These are phyloP conservation scores for Plasmodium fragile DNA, from an alignment of 169 alveolate genomes.

Conservation along the genomic window DNA sequence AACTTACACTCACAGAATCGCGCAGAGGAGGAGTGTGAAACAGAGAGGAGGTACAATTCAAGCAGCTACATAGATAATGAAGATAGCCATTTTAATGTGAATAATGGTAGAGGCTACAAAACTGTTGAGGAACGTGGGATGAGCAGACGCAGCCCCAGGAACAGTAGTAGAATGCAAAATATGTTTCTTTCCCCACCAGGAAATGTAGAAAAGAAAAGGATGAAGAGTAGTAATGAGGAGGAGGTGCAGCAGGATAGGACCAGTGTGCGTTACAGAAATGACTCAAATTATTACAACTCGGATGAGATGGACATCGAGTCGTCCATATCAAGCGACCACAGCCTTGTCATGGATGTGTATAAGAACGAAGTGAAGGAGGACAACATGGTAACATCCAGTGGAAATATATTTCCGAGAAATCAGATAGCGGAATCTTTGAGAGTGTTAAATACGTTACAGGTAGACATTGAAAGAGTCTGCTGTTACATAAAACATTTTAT, in stretches of 20 bases:
- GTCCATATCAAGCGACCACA: constrained; percentile 14
- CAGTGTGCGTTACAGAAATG: not conserved
- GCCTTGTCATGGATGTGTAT: not conserved
- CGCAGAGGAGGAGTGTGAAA: not conserved
- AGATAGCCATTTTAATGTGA: not conserved
- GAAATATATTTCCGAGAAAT: constrained; percentile 32
- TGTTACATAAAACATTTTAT: constrained; percentile 73
- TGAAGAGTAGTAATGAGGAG: not conserved
- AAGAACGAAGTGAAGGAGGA: not conserved
- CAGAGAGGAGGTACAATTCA: not conserved
- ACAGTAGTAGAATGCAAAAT: not conserved
- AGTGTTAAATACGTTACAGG: constrained; percentile 68
- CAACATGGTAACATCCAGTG: not conserved
- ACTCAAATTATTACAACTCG: not conserved
- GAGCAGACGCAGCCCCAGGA: not conserved
- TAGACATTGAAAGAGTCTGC: constrained; percentile 74
- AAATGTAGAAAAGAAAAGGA: not conserved
- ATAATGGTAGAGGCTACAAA: not conserved
- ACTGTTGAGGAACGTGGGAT: not conserved
- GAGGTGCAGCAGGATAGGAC: not conserved
- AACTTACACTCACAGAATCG: not conserved
- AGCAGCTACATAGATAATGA: not conserved
- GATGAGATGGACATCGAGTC: constrained; percentile 1
- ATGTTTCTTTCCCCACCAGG: not conserved
- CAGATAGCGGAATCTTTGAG: constrained; percentile 63